phyloP scores from a whole-genome alignment of 2,329 filamentous ascomycete genomes.

The Ceratocystis ficicola region DNA sequence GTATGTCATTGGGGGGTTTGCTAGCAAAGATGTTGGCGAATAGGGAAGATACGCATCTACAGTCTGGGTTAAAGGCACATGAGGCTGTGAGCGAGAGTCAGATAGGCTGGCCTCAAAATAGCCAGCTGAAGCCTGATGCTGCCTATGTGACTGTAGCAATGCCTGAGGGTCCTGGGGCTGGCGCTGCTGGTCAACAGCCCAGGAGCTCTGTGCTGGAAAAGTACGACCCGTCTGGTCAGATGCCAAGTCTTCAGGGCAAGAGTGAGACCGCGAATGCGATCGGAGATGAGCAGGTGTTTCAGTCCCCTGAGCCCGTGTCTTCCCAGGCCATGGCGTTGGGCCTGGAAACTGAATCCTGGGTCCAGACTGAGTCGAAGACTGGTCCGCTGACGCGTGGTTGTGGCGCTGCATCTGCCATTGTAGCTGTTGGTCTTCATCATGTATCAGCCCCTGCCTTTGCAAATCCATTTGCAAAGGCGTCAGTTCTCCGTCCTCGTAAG shows the following conservation, averaged over 20 bases:
- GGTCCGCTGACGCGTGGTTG: not conserved
- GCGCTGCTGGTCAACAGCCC: not conserved
- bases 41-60: not conserved
- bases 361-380: not conserved
- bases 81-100: not conserved
- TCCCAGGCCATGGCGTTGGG: too few species aligned
- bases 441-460: not conserved
- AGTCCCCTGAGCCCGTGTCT: too few species aligned
- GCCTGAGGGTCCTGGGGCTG: not conserved
- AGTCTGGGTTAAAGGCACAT: too few species aligned
- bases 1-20: not conserved
- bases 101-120: not conserved
- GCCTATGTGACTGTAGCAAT: not conserved
- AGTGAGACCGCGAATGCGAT: not conserved
- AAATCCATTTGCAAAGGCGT: not conserved
- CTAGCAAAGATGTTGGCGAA: not conserved
- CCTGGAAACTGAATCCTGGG: not conserved
- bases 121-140: not conserved
- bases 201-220: not conserved
- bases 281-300: too few species aligned
- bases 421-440: not conserved
- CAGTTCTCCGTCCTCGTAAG: slow-evolving; percentile 15
- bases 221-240: not conserved
- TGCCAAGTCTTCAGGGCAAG: not conserved
- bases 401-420: not conserved